A percentile compares a stretch with the other conserved stretches of the same genome.
These are phyloP conservation scores for Hypomyces perniciosus DNA, from an alignment of 2,329 filamentous ascomycete species.

Conservation along the genomic window DNA sequence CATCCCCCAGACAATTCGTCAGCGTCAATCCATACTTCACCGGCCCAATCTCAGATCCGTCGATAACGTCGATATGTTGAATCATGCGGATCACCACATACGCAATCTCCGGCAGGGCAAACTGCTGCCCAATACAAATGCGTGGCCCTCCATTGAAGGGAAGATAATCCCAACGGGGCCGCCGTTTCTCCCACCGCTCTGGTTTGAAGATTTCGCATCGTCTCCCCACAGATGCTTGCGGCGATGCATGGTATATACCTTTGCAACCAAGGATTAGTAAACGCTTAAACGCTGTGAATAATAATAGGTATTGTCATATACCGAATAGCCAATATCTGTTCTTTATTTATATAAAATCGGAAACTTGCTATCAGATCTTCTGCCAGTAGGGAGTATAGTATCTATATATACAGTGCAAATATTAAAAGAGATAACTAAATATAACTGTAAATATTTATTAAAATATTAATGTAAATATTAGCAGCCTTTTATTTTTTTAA, in stretches of 20 bases:
- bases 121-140: constrained; percentile 25
- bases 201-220: constrained; percentile 36
- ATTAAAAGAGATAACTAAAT: constrained; percentile 21
- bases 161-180: constrained; percentile 22
- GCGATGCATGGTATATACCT: constrained; percentile 31
- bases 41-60: constrained; percentile 16
- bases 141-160: constrained; percentile 24
- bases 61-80: constrained; percentile 18
- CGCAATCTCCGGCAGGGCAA: constrained; percentile 20
- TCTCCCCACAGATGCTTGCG: constrained; percentile 32
- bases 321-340: constrained; percentile 34
- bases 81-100: constrained; percentile 20
- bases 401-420: constrained; percentile 26
- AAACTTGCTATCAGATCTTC: constrained; percentile 39
- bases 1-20: constrained; percentile 17
- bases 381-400: constrained; percentile 46
- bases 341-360: constrained; percentile 48
- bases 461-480: constrained; percentile 22
- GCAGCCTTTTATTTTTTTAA: constrained; percentile 18
- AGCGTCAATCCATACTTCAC: constrained; percentile 17
- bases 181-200: constrained; percentile 30
- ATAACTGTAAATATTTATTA: constrained; percentile 19
- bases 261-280: background rate
- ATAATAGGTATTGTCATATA: constrained; percentile 4
- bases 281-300: too few species aligned